phyloP scores from a whole-genome alignment of 495 filamentous ascomycete genomes.

The Aspergillus cavernicola region DNA sequence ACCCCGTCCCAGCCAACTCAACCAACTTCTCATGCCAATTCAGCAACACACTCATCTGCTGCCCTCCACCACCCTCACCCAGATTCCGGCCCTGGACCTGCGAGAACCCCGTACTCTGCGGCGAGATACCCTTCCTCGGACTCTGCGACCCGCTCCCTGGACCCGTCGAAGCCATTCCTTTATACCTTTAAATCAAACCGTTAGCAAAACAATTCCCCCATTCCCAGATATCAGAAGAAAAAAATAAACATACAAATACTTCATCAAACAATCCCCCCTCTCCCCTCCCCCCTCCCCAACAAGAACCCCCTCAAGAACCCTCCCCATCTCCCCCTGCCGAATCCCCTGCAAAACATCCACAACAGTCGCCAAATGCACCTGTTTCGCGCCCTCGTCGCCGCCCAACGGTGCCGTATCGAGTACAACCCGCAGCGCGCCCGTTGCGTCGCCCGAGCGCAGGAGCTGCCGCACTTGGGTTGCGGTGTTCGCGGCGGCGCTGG shows the following conservation, averaged over 20 bases:
- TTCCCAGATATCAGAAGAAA: neutral
- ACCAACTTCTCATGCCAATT: conserved; percentile 97
- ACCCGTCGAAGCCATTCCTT: conserved; percentile 66
- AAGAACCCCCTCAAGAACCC: conserved; percentile 68
- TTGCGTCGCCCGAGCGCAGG: conserved; percentile 76
- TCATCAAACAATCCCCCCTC: conserved; percentile 51
- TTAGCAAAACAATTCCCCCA: neutral
- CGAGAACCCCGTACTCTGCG: conserved; percentile 82
- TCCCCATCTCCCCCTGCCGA: conserved; percentile 85
- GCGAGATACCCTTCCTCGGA: conserved; percentile 56
- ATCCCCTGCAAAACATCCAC: conserved; percentile 87
- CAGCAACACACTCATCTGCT: conserved; percentile 87
- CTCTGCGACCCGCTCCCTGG: conserved; percentile 31
- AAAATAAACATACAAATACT: conserved; percentile 42
- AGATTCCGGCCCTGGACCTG: conserved; percentile 70
- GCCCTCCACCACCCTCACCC: conserved; percentile 71
- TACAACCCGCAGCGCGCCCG: conserved; percentile 74
- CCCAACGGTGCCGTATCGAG: conserved; percentile 74
- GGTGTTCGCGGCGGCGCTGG: conserved; percentile 67
- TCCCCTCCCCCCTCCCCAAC: conserved; percentile 58
- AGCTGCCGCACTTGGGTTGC: conserved; percentile 79
- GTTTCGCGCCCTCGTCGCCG: conserved; percentile 73
- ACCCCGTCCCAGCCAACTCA: conserved; percentile 79
- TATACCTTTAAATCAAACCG: conserved; percentile 58
- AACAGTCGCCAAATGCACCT: conserved; percentile 74